These are phyloP conservation scores for Euptelea pleiosperma DNA, from an alignment of 164 flowering plant species.

Conservation along the genomic window DNA sequence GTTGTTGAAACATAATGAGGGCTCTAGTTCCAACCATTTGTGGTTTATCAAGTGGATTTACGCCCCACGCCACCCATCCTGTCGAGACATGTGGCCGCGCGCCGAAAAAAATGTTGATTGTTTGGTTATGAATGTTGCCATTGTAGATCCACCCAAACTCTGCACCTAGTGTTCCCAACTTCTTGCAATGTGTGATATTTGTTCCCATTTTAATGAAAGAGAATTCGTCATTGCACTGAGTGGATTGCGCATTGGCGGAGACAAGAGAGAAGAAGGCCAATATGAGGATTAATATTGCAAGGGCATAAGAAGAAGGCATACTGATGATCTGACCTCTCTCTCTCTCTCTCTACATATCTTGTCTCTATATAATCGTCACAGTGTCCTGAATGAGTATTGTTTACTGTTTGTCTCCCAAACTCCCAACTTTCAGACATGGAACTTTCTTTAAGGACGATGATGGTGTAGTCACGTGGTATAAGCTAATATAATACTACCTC, in stretches of 20 bases:
- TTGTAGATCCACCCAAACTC: constrained; percentile 30
- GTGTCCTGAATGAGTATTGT: no score
- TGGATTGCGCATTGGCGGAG: not conserved
- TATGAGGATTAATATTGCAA: constrained; percentile 1
- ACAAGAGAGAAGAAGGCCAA: constrained; percentile 2
- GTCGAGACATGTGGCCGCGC: constrained; percentile 2
- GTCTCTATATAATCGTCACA: no score
- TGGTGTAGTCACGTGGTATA: no score
- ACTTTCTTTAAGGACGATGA: no score
- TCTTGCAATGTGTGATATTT: constrained; percentile 25
- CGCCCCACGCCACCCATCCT: constrained; percentile 58
- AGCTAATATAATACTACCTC: no score
- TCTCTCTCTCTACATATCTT: no score
- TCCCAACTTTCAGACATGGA: no score
- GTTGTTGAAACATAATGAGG: constrained; percentile 30
- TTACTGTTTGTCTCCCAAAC: no score
- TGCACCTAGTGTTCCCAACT: constrained; percentile 29
- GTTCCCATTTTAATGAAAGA: not conserved
- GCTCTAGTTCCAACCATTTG: constrained; percentile 54
- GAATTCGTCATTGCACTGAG: constrained; percentile 6
- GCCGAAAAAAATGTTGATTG: constrained; percentile 31
- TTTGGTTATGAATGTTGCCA: not conserved
- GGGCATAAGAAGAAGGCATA: no score
- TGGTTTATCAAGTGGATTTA: constrained; percentile 30
- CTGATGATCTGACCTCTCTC: no score